Percentiles rank a stretch among this genome's conserved stretches.
Evolutionary conservation across 2,329 filamentous ascomycete species (phyloP).

Genomic region (Aaosphaeria arxii): DNA sequence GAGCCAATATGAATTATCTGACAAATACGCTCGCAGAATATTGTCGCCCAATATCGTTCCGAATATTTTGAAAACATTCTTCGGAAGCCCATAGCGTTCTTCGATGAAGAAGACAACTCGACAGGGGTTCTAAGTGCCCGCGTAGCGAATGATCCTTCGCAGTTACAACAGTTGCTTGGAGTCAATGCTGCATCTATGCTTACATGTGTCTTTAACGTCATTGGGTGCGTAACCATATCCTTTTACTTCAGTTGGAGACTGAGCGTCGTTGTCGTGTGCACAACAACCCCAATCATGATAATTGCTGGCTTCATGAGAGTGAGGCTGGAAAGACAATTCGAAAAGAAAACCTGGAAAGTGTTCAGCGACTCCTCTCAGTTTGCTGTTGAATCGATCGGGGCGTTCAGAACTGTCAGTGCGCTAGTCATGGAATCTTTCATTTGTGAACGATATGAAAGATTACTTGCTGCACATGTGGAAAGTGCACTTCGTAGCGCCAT

Average conservation of each 20-base stretch:
- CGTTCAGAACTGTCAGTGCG: slow-evolving; percentile 89
- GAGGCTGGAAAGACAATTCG: slow-evolving; percentile 43
- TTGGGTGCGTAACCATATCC: slow-evolving; percentile 66
- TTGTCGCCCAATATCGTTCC: slow-evolving; percentile 71
- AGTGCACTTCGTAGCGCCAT: slow-evolving; percentile 68
- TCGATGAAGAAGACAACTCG: slow-evolving; percentile 83
- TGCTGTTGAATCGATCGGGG: slow-evolving; percentile 87
- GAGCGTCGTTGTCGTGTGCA: slow-evolving; percentile 69
- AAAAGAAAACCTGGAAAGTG: slow-evolving; percentile 61
- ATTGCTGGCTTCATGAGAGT: slow-evolving; percentile 77
- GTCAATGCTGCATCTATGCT: slow-evolving; percentile 68
- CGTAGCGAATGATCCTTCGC: slow-evolving; percentile 38
- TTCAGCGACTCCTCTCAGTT: slow-evolving; percentile 77
- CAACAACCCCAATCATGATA: slow-evolving; percentile 66
- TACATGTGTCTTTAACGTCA: slow-evolving; percentile 72
- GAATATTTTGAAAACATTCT: slow-evolving; percentile 81
- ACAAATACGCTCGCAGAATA: slow-evolving; percentile 8
- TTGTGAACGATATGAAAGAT: slow-evolving; percentile 64
- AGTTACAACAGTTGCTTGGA: slow-evolving; percentile 23
- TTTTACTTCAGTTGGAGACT: slow-evolving; percentile 80
- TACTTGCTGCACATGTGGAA: slow-evolving; percentile 67
- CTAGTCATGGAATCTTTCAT: slow-evolving; percentile 84
- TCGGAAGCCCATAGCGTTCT: slow-evolving; percentile 88
- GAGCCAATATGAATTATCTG: neutral
- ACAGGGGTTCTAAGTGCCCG: slow-evolving; percentile 74